Evolutionary conservation across 208 protist genomes (phyloP).

Genomic region (Plasmodiophora brassicae): DNA sequence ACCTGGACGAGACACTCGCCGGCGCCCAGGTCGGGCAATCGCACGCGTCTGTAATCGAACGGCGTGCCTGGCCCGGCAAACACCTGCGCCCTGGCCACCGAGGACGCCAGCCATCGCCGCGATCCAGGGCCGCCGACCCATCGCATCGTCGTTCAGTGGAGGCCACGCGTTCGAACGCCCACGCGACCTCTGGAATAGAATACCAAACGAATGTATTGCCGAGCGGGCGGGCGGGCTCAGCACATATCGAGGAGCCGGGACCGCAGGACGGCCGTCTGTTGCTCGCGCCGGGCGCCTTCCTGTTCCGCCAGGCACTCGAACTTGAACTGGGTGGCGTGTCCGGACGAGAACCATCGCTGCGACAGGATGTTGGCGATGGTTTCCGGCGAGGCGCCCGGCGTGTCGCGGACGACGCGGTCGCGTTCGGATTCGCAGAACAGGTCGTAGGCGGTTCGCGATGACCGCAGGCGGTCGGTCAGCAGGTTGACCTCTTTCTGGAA

Average conservation of each 20-base stretch:
- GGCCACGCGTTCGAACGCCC: too few relatives aligned
- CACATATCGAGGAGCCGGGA: not conserved
- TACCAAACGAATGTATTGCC: too few relatives aligned
- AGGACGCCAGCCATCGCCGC: too few relatives aligned
- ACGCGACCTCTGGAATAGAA: too few relatives aligned
- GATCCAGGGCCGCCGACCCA: too few relatives aligned
- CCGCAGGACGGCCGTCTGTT: not conserved
- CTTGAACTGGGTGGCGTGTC: slow-evolving; percentile 14
- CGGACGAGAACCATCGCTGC: not conserved
- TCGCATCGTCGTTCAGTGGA: too few relatives aligned
- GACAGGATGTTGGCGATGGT: not conserved
- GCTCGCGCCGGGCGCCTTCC: not conserved
- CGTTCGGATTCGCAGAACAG: slow-evolving; percentile 12
- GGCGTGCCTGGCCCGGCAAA: too few relatives aligned
- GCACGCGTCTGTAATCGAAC: too few relatives aligned
- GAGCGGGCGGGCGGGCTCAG: not conserved
- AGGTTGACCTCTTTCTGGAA: slow-evolving; percentile 14
- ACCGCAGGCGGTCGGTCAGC: not conserved
- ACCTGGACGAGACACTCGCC: too few relatives aligned
- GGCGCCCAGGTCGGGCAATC: too few relatives aligned
- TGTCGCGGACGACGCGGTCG: not conserved
- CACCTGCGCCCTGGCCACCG: too few relatives aligned
- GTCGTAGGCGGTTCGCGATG: not conserved
- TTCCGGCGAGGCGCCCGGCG: not conserved
- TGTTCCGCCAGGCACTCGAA: slow-evolving; percentile 7